Evolutionary conservation across 192 early-diverging fungal species (phyloP).

Genomic region (Linnemannia elongata): DNA sequence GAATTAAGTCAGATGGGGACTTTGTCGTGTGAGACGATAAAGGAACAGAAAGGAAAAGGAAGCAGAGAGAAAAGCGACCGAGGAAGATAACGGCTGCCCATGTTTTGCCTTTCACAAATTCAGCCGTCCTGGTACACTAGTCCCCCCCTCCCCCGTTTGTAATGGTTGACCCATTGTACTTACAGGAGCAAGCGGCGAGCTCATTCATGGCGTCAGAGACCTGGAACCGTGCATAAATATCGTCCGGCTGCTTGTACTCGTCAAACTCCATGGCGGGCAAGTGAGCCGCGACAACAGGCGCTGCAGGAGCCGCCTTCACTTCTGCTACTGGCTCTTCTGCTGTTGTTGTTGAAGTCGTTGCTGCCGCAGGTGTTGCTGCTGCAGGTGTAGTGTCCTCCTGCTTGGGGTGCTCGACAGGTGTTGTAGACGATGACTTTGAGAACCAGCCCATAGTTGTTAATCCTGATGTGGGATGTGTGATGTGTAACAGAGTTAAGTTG

Average conservation of each 20-base stretch:
- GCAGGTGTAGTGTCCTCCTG: not conserved
- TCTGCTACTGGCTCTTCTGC: not conserved
- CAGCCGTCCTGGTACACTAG: no score
- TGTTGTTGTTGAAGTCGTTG: conserved; percentile 1
- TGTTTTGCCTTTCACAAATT: no score
- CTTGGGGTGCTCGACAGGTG: not conserved
- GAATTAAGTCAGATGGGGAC: not conserved
- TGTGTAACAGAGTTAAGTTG: not conserved
- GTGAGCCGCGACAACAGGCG: not conserved
- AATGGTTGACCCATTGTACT: not conserved
- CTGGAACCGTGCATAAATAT: conserved; percentile 35
- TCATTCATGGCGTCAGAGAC: conserved; percentile 48
- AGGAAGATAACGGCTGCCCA: no score
- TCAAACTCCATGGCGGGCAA: conserved; percentile 21
- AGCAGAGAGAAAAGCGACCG: no score
- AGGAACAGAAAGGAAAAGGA: no score
- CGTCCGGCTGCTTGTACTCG: conserved; percentile 43
- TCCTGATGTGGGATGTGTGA: conserved; percentile 3
- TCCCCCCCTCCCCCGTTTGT: no score
- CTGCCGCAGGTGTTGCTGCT: not conserved
- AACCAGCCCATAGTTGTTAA: conserved; percentile 48
- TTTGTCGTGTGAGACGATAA: no score
- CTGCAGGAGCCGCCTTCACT: not conserved
- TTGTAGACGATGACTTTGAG: conserved; percentile 28
- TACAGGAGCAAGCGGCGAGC: conserved; percentile 47